phyloP scores from a whole-genome alignment of 768 basidiomycete species.

The Flagelloscypha sp. region DNA sequence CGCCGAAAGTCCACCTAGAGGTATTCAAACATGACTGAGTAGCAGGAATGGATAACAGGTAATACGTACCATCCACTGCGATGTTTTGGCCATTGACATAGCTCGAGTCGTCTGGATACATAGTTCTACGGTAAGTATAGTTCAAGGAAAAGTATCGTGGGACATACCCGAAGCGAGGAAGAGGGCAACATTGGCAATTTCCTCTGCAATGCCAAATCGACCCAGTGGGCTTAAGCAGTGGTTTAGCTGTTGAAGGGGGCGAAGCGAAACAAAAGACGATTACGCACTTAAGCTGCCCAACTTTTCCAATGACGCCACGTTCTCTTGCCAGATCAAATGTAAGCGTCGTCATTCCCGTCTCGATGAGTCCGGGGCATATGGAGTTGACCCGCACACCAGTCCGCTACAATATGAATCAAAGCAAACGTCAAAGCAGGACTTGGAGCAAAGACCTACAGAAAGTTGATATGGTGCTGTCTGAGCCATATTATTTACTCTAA shows the following conservation, averaged over 20 bases:
- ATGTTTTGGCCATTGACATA: slow-evolving; percentile 89
- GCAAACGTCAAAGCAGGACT: no score
- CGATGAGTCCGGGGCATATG: slow-evolving; percentile 87
- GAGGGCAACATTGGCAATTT: slow-evolving; percentile 79
- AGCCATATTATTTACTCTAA: slow-evolving; percentile 81
- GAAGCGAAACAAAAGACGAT: no score
- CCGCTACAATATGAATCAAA: no score
- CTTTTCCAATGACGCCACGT: slow-evolving; percentile 63
- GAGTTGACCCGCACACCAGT: slow-evolving; percentile 84
- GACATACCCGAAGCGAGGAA: slow-evolving; percentile 80
- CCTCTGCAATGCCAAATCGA: slow-evolving; percentile 75
- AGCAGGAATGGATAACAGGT: no score
- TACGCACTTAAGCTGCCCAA: no score
- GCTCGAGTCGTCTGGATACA: slow-evolving; percentile 66
- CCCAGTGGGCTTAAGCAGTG: no score
- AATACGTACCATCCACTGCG: slow-evolving; percentile 81
- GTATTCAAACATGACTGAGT: no score
- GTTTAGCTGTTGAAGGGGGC: no score
- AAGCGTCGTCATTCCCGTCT: slow-evolving; percentile 83
- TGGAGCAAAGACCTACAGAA: no score
- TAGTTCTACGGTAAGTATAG: slow-evolving; percentile 7
- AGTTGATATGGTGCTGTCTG: slow-evolving; percentile 77
- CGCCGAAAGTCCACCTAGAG: no score
- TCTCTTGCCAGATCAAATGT: slow-evolving; percentile 73
- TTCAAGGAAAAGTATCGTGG: slow-evolving; percentile 1